These are phyloP conservation scores for Coccinonectria pachysandricola DNA, from an alignment of 2,329 filamentous ascomycete species.

Conservation along the genomic window DNA sequence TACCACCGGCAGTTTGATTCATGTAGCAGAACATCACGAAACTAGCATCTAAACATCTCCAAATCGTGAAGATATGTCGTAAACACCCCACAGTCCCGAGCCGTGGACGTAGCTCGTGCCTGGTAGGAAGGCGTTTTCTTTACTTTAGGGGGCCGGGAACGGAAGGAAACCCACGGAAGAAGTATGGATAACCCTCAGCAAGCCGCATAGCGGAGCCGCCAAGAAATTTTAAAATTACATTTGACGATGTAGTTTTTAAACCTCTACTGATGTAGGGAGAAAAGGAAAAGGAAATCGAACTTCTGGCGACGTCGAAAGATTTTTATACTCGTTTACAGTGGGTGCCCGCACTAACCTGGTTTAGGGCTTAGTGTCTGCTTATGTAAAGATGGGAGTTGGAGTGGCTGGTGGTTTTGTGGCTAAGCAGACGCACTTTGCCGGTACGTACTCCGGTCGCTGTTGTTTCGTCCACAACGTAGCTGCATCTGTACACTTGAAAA, in stretches of 20 bases:
- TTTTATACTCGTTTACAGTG: slow-evolving; percentile 1
- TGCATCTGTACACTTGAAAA: no score
- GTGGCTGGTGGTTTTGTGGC: no score
- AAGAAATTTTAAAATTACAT: slow-evolving; percentile 38
- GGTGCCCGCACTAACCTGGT: no score
- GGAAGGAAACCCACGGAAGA: slow-evolving; percentile 42
- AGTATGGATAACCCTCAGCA: slow-evolving; percentile 41
- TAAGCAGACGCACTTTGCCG: no score
- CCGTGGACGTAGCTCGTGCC: slow-evolving; percentile 30
- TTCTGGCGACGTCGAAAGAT: no score
- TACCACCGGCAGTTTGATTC: no score
- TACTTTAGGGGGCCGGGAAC: slow-evolving; percentile 44
- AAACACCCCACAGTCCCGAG: slow-evolving; percentile 43
- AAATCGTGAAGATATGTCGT: slow-evolving; percentile 27
- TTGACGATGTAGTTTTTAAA: slow-evolving; percentile 39
- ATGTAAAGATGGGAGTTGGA: no score
- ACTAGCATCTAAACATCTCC: slow-evolving; percentile 1
- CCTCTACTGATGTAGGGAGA: slow-evolving; percentile 35
- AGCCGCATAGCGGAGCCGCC: slow-evolving; percentile 44
- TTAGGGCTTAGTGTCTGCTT: no score
- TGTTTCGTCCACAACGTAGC: no score
- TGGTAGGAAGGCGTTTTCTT: slow-evolving; percentile 37
- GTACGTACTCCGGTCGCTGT: no score
- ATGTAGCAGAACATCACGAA: no score
- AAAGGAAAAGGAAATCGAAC: slow-evolving; percentile 23